phyloP scores from a whole-genome alignment of 306 rosid species.

The Sindora glabra region DNA sequence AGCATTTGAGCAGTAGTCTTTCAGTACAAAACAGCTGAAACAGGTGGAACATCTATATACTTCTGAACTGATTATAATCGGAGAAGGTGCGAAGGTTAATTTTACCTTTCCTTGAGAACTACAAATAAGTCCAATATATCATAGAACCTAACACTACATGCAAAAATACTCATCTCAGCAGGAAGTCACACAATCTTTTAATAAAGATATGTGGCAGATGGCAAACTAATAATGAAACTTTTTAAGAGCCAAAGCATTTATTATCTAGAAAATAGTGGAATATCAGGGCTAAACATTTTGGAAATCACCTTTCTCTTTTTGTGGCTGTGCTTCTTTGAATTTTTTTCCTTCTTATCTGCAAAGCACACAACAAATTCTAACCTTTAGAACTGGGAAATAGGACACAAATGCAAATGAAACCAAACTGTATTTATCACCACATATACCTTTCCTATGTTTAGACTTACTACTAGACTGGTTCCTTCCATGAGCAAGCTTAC shows the following conservation, averaged over 20 bases:
- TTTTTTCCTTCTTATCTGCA: conserved; percentile 77
- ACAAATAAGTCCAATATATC: no score
- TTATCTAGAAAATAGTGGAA: not conserved
- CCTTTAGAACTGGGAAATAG: conserved; percentile 11
- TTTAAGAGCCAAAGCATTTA: not conserved
- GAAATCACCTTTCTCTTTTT: conserved; percentile 77
- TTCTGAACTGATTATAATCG: no score
- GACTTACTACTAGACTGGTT: conserved; percentile 70
- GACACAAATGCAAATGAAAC: not conserved
- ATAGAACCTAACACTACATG: conserved; percentile 10
- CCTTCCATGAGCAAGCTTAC: conserved; percentile 84
- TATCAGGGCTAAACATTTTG: not conserved
- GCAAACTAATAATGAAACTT: not conserved
- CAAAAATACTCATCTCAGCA: not conserved
- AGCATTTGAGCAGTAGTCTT: no score
- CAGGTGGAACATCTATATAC: no score
- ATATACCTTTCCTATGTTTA: conserved; percentile 62
- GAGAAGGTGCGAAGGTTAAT: no score
- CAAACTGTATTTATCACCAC: not conserved
- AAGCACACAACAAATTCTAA: conserved; percentile 3
- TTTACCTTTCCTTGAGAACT: no score
- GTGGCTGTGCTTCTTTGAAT: conserved; percentile 80
- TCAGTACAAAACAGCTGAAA: no score
- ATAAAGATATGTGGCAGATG: not conserved
- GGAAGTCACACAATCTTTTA: not conserved